phyloP scores from a whole-genome alignment of 306 rosid species.

The Erythrophleum fordii region DNA sequence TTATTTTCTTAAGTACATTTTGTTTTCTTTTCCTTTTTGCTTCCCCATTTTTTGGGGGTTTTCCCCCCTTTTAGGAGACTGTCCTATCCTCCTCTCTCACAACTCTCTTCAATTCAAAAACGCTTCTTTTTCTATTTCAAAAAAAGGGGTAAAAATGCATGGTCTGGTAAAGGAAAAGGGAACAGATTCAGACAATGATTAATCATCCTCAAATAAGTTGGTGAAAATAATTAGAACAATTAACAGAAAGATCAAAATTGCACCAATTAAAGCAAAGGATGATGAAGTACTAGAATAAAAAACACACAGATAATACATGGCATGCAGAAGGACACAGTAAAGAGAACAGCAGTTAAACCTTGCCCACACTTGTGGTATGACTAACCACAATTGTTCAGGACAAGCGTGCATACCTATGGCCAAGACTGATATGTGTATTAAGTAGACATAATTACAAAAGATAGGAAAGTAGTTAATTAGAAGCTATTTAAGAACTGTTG shows the following conservation, averaged over 20 bases:
- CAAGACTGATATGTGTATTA: no score
- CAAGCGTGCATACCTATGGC: conserved; percentile 46
- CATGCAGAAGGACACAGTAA: conserved; percentile 34
- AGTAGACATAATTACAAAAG: no score
- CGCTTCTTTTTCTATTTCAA: neutral
- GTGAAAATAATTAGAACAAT: neutral
- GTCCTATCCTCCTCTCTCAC: neutral
- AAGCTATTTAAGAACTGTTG: no score
- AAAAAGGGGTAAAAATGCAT: neutral
- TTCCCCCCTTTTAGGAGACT: neutral
- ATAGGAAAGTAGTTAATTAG: no score
- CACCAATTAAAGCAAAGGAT: conserved; percentile 21
- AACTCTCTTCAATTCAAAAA: neutral
- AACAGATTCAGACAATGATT: conserved; percentile 9
- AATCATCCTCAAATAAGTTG: neutral
- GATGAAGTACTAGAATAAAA: conserved; percentile 16
- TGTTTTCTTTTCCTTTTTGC: neutral
- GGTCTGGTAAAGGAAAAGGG: neutral
- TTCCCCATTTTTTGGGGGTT: neutral
- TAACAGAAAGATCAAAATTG: conserved; percentile 2
- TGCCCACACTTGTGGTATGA: neutral
- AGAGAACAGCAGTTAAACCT: conserved; percentile 19
- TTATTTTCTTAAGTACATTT: neutral
- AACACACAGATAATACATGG: conserved; percentile 8
- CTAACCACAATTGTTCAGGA: conserved; percentile 18